These are phyloP conservation scores for Carallia brachiata DNA, from an alignment of 345 rosid species.

Conservation along the genomic window DNA sequence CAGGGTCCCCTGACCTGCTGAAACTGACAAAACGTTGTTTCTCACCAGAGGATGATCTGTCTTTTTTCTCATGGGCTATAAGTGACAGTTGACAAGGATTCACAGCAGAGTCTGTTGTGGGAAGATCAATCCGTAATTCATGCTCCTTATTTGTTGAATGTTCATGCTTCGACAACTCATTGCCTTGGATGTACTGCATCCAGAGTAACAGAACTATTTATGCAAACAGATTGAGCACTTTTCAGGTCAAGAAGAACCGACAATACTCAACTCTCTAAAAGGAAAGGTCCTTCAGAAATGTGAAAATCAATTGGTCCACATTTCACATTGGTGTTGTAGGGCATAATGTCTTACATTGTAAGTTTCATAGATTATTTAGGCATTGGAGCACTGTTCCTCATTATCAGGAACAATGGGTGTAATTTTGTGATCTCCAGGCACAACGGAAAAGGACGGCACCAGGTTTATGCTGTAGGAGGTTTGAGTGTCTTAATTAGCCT, in stretches of 20 bases:
- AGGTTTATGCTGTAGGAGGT: no score
- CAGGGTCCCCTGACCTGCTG: slow-evolving; percentile 38
- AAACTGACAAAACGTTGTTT: slow-evolving; percentile 13
- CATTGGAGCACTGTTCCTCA: no score
- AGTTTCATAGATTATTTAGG: no score
- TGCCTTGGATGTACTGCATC: slow-evolving; percentile 44
- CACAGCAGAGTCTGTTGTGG: neutral
- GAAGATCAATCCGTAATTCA: slow-evolving; percentile 13
- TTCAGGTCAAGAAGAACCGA: neutral
- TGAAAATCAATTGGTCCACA: no score
- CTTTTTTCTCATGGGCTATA: slow-evolving; percentile 9
- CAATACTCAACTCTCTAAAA: neutral
- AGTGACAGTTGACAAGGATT: slow-evolving; percentile 16
- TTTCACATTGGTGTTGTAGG: no score
- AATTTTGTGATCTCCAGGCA: no score
- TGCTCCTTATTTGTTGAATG: slow-evolving; percentile 4
- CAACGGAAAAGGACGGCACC: no score
- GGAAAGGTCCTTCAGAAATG: no score
- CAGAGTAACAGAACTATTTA: neutral
- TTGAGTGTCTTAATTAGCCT: no score
- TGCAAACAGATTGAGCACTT: neutral
- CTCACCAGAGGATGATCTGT: slow-evolving; percentile 11
- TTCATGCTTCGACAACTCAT: slow-evolving; percentile 17
- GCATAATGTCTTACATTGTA: no score
- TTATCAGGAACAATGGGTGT: no score